Base-by-base conservation (phyloP, 2,329 filamentous ascomycete species). In the Fusarium penzigii region DNA sequence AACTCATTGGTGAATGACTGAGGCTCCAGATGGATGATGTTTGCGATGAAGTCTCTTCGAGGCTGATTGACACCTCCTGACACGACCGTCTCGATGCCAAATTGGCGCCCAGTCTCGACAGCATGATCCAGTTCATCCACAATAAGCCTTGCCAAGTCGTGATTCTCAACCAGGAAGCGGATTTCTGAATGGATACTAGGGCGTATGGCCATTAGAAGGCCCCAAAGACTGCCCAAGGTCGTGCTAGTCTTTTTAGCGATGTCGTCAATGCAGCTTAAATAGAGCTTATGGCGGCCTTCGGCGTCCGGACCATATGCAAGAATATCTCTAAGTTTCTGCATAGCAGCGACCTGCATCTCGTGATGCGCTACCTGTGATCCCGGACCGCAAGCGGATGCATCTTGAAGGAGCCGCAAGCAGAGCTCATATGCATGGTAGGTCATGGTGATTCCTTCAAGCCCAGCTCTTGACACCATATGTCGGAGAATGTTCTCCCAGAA, bases 181-280 rank as follows among this genome's bases (percentile, higher is more conserved):
- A 90, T 69, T 53, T 88, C 84, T 8, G 71, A 72, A 3, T 63
- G 62, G 38, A 80, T 65, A 38, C 78, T 71, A 17, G 71, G 72
- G 9, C 74, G 72, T n/a, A 81, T 72, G 16, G 83, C 66, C 42
- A 77, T 71, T 46, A 68, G 73, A 43, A 91, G 73, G 14, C 85
- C 86, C 65, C 85, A 87, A 17, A 92, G 79, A 60, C 89, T 94
- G 1, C 90, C 90, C 7, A 89, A 80, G 1, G 87, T 84, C 13
- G 84, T 87, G 10, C 73, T 57, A 2, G 85, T 86, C 66, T 80
- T 85, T 17, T 78, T 73, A 3, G 80, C 76, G 42, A 95, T 86
- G 62, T 93, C 87, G 42, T 79, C 62, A 44, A 92, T 78, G 67
- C 90, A 94, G 48, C 79, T 78, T 43, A 78, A 68, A 57, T 88